phyloP scores from a whole-genome alignment of 257 asterid species.

The Solanum neorickii region DNA sequence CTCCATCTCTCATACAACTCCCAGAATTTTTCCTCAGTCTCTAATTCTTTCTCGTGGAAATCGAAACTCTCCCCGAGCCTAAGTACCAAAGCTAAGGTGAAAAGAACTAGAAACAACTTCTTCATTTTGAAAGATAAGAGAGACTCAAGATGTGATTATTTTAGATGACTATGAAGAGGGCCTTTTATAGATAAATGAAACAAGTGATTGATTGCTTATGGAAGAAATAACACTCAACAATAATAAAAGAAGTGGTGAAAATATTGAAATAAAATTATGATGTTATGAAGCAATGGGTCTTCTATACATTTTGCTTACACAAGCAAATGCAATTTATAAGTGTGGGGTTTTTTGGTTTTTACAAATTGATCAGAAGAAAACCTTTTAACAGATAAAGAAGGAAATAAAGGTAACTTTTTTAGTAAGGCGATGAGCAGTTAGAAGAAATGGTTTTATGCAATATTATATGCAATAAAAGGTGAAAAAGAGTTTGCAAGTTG shows the following conservation, averaged over 20 bases:
- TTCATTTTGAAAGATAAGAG: slow-evolving; percentile 8
- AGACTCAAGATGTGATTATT: background rate
- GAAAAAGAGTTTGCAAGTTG: background rate
- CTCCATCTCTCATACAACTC: slow-evolving; percentile 83
- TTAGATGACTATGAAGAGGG: slow-evolving; percentile 2
- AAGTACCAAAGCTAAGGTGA: slow-evolving; percentile 31
- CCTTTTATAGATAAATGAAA: slow-evolving; percentile 33
- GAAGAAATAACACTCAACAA: slow-evolving; percentile 7
- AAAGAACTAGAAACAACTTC: slow-evolving; percentile 9
- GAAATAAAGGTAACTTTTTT: background rate
- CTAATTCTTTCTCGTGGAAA: slow-evolving; percentile 62
- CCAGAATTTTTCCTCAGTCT: slow-evolving; percentile 68
- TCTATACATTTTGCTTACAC: background rate
- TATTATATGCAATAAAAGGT: background rate
- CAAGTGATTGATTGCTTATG: slow-evolving; percentile 18
- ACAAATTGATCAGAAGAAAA: background rate
- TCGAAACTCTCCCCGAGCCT: slow-evolving; percentile 42
- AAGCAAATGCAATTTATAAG: background rate
- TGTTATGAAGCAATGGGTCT: background rate
- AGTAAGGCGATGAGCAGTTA: background rate
- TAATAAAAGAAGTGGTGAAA: background rate
- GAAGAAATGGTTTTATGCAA: background rate
- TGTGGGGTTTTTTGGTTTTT: background rate
- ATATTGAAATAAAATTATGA: background rate
- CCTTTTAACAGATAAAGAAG: background rate